Base-by-base conservation (phyloP, 2,329 filamentous ascomycete species). In the Coniochaeta prunicola region DNA sequence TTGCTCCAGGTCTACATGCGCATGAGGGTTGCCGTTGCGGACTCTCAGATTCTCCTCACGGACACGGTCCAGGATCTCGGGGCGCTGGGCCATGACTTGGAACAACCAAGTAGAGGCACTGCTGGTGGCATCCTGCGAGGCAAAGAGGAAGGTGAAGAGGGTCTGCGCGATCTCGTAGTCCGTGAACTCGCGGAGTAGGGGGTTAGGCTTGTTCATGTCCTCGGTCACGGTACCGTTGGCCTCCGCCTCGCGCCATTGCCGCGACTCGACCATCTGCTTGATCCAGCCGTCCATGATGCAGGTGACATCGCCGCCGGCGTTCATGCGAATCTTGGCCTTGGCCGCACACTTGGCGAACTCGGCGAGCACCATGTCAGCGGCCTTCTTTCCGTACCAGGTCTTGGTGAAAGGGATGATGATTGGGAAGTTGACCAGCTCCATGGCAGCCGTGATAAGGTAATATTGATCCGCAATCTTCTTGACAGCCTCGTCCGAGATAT, bases 261-360 rank as follows among this genome's bases (percentile, higher is more conserved):
- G 86, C 4, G 91, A 96, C 59, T 94, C 86, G 65, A 96, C 81
- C 85, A 97, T 96, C 64, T 87, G 81, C 77, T 90, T 86, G 68
- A 97, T 79, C 94, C 94, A 99, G 60, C 86, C 90, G 72, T 99
- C 94, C 85, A 97, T 91, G 74, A 97, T 97, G 74, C 93, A 97
- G 64, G 87, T 88, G 59, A 93, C 78, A 60, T 93, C 86, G 64
- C 91, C 92, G 68, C 92, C 93, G 58, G 91, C 88, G 67, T 87
- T 86, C 90, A 97, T 96, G 66, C 90, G 88, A 62, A 91, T 88
- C 80, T 94, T 96, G 76, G 90, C 89, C 81, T 97, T 96, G 62
- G 91, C 90, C 53, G 93, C 90, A 70, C 93, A 97, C 76, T 91
- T 92, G 71, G 88, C 78, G 70, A 97, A 97, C 72, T 96, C 92